Evolutionary conservation across 306 rosid genomes (phyloP), one percentile per base, ranked within the genome.

Genomic region (Glycine latifolia): DNA sequence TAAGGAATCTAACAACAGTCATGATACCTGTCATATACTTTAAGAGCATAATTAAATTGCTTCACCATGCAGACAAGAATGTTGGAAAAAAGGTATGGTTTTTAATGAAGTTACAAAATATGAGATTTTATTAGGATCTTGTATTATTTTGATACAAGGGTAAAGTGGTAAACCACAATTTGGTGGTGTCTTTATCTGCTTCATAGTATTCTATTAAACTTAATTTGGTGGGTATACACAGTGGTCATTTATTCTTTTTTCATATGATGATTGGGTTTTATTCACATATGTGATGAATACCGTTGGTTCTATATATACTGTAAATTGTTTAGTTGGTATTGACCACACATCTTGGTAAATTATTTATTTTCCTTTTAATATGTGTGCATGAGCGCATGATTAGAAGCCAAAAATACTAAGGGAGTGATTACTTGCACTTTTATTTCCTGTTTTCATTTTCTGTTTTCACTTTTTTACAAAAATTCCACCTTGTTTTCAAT

Each of bases 11-110:
- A 26, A 76, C 91, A 16, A 55, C 68, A 81, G 79, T 70, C 73
- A 91, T 91, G 91, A 79, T 70, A 67, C 97, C 99, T 56, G 88
- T 91, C 0, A 78, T 91, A 54, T 94, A 86, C 85, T 91, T 95
- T 13, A 66, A 73, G 56, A 86, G 92, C 87, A 90, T 89, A 77
- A 87, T 58, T 76, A 87, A 87, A 75, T 86, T 93, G 92, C 95
- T 95, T 82, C 87, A 49, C 62, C 85, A 85, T 73, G 77, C 83
- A 61, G 91, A 95, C 86, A 83, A 78, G 69, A 83, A 79, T 86
- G 85, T 95, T 37, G 89, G 84, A 63, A 87, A 87, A 79, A 93
- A 87, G 99, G 99, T 95, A 92, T 33, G 13, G 17, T 63, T 39
- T 84, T 46, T 70, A 17, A 53, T 62, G 13, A 15, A 37, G 52